Conservation (phyloP, 148 eudicot species). For the Drosera capensis region DNA sequence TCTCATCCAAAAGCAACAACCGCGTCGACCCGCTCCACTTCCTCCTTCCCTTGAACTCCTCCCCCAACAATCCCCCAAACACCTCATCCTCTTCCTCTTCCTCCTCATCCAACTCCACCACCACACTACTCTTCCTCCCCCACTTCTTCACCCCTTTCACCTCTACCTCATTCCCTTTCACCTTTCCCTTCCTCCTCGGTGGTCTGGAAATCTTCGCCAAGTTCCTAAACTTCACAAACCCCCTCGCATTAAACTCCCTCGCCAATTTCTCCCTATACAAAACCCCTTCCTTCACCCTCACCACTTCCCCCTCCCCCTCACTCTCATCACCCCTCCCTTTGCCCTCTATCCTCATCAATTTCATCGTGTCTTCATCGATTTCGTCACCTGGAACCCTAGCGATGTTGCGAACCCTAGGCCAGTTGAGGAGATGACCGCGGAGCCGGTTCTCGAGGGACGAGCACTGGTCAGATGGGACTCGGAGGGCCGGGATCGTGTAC, state of each 20-base stretch:
- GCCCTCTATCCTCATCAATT: constrained; percentile 6
- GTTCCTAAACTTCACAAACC: constrained; percentile 67
- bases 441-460: constrained; percentile 51
- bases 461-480: constrained; percentile 61
- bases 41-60: constrained; percentile 32
- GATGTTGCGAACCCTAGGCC: constrained; percentile 75
- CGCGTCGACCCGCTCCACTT: constrained; percentile 81
- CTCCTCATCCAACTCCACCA: constrained; percentile 47
- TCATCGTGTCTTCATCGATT: constrained; percentile 24
- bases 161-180: constrained; percentile 8
- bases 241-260: constrained; percentile 49
- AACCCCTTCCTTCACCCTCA: constrained; percentile 55
- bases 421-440: constrained; percentile 82
- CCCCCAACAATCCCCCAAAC: constrained; percentile 67
- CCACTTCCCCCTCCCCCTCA: constrained; percentile 60
- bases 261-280: constrained; percentile 69
- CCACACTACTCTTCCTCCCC: constrained; percentile 26
- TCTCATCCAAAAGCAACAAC: constrained; percentile 83
- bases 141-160: constrained; percentile 9
- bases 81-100: constrained; percentile 25
- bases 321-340: constrained; percentile 7
- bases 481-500: constrained; percentile 51
- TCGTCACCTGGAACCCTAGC: constrained; percentile 87
- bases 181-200: constrained; percentile 24
- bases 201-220: constrained; percentile 79